A percentile compares a stretch with the other conserved stretches of the same genome.
Evolutionary conservation across 257 asterid species (phyloP).

Genomic region (Striga asiatica): DNA sequence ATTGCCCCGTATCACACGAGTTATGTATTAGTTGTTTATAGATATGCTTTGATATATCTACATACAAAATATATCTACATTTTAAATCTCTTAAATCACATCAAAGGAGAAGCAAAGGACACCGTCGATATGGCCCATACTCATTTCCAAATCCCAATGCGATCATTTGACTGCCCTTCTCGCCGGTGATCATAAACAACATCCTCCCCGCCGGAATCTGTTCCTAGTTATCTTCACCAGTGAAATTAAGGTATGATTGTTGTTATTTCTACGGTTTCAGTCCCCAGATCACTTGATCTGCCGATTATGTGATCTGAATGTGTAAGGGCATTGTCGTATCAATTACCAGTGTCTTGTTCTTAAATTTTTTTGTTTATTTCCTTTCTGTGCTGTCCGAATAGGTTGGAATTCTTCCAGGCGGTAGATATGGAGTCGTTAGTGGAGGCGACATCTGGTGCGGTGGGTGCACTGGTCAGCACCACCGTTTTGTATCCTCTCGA

Average conservation of each 20-base stretch:
- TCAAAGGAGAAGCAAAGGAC: too few relatives aligned
- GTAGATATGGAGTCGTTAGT: conserved; percentile 65
- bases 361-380: neutral
- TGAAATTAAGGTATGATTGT: conserved; percentile 13
- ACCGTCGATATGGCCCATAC: conserved; percentile 20
- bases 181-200: conserved; percentile 15
- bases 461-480: conserved; percentile 86
- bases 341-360: neutral
- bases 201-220: conserved; percentile 2
- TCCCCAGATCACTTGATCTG: neutral
- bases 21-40: too few relatives aligned
- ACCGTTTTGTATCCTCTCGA: conserved; percentile 83
- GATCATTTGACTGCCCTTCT: conserved; percentile 9
- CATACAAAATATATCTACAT: too few relatives aligned
- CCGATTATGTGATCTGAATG: conserved; percentile 14
- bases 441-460: conserved; percentile 94
- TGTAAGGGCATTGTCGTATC: neutral
- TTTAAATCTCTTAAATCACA: too few relatives aligned
- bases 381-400: neutral
- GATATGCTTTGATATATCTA: too few relatives aligned
- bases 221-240: neutral
- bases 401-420: conserved; percentile 24
- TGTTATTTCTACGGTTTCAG: neutral
- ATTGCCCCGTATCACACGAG: too few relatives aligned
- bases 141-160: conserved; percentile 20